phyloP scores from a whole-genome alignment of 768 basidiomycete species.

The Boletus subparvulus region DNA sequence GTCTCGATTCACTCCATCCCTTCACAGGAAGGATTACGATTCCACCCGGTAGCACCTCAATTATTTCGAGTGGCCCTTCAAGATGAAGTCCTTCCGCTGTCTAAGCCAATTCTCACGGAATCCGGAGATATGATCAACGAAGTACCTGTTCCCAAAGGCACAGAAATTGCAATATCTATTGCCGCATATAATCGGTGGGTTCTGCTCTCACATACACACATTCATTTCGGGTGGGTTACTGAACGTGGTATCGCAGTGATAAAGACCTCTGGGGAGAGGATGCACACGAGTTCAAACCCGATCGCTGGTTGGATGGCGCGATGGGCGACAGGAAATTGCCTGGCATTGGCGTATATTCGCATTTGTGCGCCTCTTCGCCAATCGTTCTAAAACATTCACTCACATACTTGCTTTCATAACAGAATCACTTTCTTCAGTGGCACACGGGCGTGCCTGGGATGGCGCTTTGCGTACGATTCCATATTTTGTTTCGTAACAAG shows the following conservation, averaged over 20 bases:
- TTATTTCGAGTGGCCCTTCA: slow-evolving; percentile 46
- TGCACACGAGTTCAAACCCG: slow-evolving; percentile 21
- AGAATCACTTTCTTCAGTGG: slow-evolving; percentile 23
- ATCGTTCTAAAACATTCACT: not conserved
- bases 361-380: slow-evolving; percentile 1
- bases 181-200: slow-evolving; percentile 57
- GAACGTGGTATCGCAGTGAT: slow-evolving; percentile 2
- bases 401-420: not conserved
- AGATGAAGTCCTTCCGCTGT: slow-evolving; percentile 62
- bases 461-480: slow-evolving; percentile 28
- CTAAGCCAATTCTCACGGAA: slow-evolving; percentile 45
- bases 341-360: slow-evolving; percentile 15
- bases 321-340: slow-evolving; percentile 1
- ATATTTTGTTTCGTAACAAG: not conserved
- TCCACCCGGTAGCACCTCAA: slow-evolving; percentile 48
- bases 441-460: slow-evolving; percentile 22
- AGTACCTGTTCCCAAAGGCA: slow-evolving; percentile 50
- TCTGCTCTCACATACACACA: not conserved
- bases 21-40: slow-evolving; percentile 44
- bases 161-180: slow-evolving; percentile 48
- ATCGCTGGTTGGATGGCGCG: slow-evolving; percentile 8
- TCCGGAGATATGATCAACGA: slow-evolving; percentile 44
- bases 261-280: slow-evolving; percentile 28
- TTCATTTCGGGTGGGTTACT: not conserved
- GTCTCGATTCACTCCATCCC: slow-evolving; percentile 12